phyloP scores from a whole-genome alignment of 2,329 filamentous ascomycete species.

The Sporothrix euskadiensis region DNA sequence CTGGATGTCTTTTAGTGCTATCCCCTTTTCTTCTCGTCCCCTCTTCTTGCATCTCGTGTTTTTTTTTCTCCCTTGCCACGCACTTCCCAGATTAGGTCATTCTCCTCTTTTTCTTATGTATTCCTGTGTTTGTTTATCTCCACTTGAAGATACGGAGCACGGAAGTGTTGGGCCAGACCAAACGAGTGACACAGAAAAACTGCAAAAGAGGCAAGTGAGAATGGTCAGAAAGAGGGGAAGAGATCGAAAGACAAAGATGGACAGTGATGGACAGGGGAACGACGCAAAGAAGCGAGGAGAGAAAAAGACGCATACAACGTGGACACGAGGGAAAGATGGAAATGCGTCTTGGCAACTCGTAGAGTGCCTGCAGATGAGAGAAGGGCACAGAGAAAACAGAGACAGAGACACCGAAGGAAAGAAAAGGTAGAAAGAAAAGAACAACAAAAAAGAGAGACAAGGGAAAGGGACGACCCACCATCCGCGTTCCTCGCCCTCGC shows the following conservation, averaged over 20 bases:
- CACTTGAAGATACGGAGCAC: neutral
- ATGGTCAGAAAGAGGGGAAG: neutral
- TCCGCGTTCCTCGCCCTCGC: slow-evolving; percentile 34
- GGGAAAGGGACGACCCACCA: slow-evolving; percentile 31
- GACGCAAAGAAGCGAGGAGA: neutral
- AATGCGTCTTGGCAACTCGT: neutral
- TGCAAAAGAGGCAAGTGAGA: neutral
- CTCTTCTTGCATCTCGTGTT: neutral
- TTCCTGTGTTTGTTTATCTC: neutral
- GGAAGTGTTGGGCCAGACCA: neutral
- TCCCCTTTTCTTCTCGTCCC: neutral
- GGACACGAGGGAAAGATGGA: neutral
- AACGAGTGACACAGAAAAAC: neutral
- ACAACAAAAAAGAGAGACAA: neutral
- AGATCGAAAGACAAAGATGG: neutral
- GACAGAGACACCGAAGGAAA: neutral
- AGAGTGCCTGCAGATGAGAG: neutral
- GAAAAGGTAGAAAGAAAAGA: neutral
- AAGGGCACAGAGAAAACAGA: neutral
- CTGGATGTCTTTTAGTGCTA: neutral
- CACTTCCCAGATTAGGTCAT: neutral
- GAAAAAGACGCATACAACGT: neutral
- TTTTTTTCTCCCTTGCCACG: slow-evolving; percentile 15
- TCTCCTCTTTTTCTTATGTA: neutral
- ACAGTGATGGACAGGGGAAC: neutral